Base-by-base conservation (phyloP, 192 early-diverging fungal species). In the Mortierella antarctica region DNA sequence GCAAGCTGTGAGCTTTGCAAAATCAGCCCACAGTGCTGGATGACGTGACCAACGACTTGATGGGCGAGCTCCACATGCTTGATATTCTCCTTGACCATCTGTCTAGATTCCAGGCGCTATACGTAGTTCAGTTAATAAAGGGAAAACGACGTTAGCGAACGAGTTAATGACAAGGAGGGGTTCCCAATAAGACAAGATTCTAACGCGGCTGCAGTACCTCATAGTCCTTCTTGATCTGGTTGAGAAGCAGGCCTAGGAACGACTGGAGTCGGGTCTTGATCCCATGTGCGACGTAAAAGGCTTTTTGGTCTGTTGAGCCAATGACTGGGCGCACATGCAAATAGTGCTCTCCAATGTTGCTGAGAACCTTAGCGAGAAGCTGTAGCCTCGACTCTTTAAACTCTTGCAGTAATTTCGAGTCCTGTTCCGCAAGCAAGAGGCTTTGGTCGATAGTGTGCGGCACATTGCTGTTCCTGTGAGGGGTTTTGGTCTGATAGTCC, bases 291-390 rank as follows among this genome's bases (percentile, higher is more conserved):
- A 21, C 56, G 50, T 68, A 50, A 49, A 44, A 42, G n/a, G 57
- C 5, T 21, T 49, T 53, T 9, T n/a, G 42, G 40, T 70, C 59
- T 14, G 44, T 12, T 6, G 65, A 57, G 7, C 55, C 45, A 31
- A 45, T 11, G 20, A 15, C 18, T 5, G 65, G 65, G 8, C 68
- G 68, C 5, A 70, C 49, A 4, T 45, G 18, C 9, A 57, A 31
- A 41, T 72, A 80, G 23, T 72, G 70, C 13, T 80, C 77, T 17
- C 77, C 70, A 8, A 80, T 80, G 46, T 80, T 80, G 18, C 65
- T 58, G 6, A 80, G 52, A 8, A 62, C 70, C 23, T 63, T 70
- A 13, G 47, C 64, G 12, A 80, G 9, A 15, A 80, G 1, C 6
- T 80, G 62, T 40, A 47, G 31, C 20, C 77, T 66, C 18, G 61